Base-by-base conservation (phyloP, 1,139 yeast genomes). In the Blastobotrys arbuscula region DNA sequence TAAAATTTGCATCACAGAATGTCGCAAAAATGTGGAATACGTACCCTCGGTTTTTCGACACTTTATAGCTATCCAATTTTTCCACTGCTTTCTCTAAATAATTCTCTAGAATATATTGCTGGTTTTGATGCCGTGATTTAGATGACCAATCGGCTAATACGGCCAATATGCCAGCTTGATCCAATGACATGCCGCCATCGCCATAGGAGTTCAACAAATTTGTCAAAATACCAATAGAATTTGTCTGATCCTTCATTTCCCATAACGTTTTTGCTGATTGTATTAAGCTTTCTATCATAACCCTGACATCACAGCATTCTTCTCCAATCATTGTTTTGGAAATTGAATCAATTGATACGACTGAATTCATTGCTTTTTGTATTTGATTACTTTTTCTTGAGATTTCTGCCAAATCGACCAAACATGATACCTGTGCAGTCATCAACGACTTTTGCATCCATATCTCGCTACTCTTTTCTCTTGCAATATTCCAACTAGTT, bases 1-100 rank as follows among this genome's bases (percentile, higher is more conserved):
- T 74, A 41, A 77, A 69, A 58, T 86, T 94, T 7, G 69, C 68
- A 57, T 85, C 87, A 61, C 97, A 87, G 60, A 90, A 90, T 31
- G 74, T 71, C 0, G 90, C 97, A 57, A 85, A 75, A 2, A 74
- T 70, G 53, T 77, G 82, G 59, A 66, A 84, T 1, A 81, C 74
- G 33, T 69, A 65, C 0, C 84, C 76, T 1, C 42, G 59, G 50
- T 57, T 59, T 38, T 60, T 59, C 50, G 10, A 13, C 3, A 39
- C 20, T 8, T 41, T 24, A 3, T 63, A 56, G 0, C 46, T 44
- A 8, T 39, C 45, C 23, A 46, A 35, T 42, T 50, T 30, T 1
- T 57, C 56, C 7, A 67, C 61, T 0, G 76, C 72, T 0, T 79
- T 76, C 2, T 70, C 65, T 13, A 87, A 79, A 59, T 81, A 82